Base-by-base conservation (phyloP, 768 basidiomycete species). In the Tremella fuciformis region DNA sequence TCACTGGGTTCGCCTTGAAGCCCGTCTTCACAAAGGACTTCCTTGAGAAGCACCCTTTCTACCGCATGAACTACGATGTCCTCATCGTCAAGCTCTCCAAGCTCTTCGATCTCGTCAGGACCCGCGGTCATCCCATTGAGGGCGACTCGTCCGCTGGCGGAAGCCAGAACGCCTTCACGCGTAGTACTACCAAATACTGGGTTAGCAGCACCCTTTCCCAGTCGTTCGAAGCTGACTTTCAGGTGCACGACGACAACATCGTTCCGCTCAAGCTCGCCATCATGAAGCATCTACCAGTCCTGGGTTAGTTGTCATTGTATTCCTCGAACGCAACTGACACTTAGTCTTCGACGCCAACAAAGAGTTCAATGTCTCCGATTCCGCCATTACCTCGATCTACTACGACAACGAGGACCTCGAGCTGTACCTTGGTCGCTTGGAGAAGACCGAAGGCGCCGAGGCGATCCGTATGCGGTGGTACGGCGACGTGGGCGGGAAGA, bases 121-220 rank as follows among this genome's bases (percentile, higher is more conserved):
- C 93, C 0, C 82, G 96, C 53, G 96, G 96, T 0, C 89, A 97
- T 71, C 96, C 96, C 9, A 87, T 91, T 1, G 84, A 88, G 57
- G 96, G 96, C 21, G 96, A 99, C 72, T 84, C 92, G 1, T 87
- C 86, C 66, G 96, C 96, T 0, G 96, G 96, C 25, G 93, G 94
- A 0, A 88, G 79, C 65, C 96, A 99, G 80, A 96, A 89, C 65
- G 96, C 94, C 1, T 99, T 99, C 71, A 89, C 97, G n/a, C 80
- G 96, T 40, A 92, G 96, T 78, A 99, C 96, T 34, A 98, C 96
- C 11, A 99, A 99, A 76, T 99, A 99, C 71, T 99, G 96, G 96
- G 94, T 89, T 73, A 52, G 76, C 68, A n/a, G n/a, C n/a, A n/a
- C n/a, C n/a, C n/a, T n/a, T n/a, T n/a, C n/a, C n/a, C n/a, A n/a